Evolutionary conservation across 306 rosid genomes (phyloP).

Genomic region (Pueraria montana): DNA sequence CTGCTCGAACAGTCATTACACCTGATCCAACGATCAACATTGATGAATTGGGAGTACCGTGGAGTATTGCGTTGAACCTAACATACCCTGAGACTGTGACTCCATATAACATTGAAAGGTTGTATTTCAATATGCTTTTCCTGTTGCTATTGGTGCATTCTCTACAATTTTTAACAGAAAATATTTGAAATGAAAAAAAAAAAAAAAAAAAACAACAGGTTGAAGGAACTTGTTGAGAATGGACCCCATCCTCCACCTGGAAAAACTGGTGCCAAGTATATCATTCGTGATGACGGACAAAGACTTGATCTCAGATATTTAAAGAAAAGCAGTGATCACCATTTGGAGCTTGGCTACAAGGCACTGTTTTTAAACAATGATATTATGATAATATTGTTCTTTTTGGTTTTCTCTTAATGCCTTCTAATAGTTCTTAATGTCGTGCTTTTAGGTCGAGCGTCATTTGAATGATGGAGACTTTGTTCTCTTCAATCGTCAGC

Average conservation of each 20-base stretch:
- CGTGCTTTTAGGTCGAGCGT: conserved; percentile 88
- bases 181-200: conserved; percentile 7
- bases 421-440: conserved; percentile 35
- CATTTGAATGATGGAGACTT: conserved; percentile 97
- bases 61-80: conserved; percentile 97
- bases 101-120: conserved; percentile 98
- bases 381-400: background rate
- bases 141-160: background rate
- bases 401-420: conserved; percentile 15
- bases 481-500: conserved; percentile 96
- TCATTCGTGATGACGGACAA: conserved; percentile 97
- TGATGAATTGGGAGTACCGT: conserved; percentile 93
- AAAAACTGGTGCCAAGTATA: conserved; percentile 99
- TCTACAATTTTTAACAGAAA: background rate
- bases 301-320: conserved; percentile 97
- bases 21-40: conserved; percentile 97
- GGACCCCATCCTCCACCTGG: conserved; percentile 99
- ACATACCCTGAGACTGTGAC: conserved; percentile 99
- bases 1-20: conserved; percentile 98
- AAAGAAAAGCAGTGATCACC: conserved; percentile 97
- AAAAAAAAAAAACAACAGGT: conserved; percentile 54
- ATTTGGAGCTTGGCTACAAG: conserved; percentile 99
- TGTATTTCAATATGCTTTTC: conserved; percentile 17
- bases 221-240: conserved; percentile 95
- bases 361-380: conserved; percentile 47